A percentile compares a stretch with the other conserved stretches of the same genome.
Evolutionary conservation across 1,284 basidiomycete genomes (phyloP).

Genomic region (Cystobasidium sp.): DNA sequence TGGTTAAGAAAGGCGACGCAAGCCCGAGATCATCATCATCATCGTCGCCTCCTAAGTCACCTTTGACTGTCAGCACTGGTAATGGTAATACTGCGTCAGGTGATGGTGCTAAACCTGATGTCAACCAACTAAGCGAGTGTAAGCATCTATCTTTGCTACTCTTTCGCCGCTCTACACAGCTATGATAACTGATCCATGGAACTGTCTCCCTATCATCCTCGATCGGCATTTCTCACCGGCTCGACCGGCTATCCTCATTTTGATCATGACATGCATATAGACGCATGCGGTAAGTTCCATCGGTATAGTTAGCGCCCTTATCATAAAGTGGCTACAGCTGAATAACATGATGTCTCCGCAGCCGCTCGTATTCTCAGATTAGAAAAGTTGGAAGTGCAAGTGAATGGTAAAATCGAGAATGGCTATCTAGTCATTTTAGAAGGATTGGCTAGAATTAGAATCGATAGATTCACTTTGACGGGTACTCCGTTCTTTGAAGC

Average conservation of each 20-base stretch:
- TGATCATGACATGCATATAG: not conserved
- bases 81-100: not conserved
- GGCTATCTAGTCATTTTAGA: slow-evolving; percentile 49
- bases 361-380: slow-evolving; percentile 50
- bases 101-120: slow-evolving; percentile 23
- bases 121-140: slow-evolving; percentile 29
- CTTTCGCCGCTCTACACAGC: not conserved
- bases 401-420: slow-evolving; percentile 46
- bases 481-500: slow-evolving; percentile 44
- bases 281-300: slow-evolving; percentile 27
- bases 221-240: not conserved
- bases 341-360: not conserved
- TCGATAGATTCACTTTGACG: slow-evolving; percentile 41
- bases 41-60: not conserved
- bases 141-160: not conserved
- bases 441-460: slow-evolving; percentile 47
- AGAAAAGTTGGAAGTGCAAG: slow-evolving; percentile 45
- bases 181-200: not conserved
- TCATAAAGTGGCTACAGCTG: not conserved
- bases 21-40: slow-evolving; percentile 1
- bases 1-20: slow-evolving; percentile 7
- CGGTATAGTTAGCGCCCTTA: not conserved
- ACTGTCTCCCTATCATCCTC: not conserved
- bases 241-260: not conserved
- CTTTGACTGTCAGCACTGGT: not conserved